Percentiles rank a stretch among this genome's conserved stretches.
Conservation (phyloP, 1,139 yeast species). For the Oligophagozyma castellii region DNA sequence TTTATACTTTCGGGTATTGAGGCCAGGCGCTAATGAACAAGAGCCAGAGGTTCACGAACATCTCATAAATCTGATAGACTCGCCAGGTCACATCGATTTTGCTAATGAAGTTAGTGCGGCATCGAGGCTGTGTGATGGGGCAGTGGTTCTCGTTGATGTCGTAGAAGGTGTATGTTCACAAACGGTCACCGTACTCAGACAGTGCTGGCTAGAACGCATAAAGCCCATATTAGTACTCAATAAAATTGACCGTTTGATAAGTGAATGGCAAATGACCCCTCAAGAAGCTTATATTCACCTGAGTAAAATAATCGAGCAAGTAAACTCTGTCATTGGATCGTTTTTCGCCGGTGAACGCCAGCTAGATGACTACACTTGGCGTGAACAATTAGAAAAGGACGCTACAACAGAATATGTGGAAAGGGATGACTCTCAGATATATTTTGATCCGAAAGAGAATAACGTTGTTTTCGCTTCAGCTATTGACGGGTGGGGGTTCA, state of each 20-base stretch:
- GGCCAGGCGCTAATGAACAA: constrained; percentile 23
- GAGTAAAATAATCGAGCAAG: constrained; percentile 72
- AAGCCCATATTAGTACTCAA: constrained; percentile 86
- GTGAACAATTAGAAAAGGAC: constrained; percentile 46
- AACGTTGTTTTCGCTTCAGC: constrained; percentile 94
- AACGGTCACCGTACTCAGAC: constrained; percentile 86
- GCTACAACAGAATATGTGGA: constrained; percentile 50
- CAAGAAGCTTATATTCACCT: constrained; percentile 77
- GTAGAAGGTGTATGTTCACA: constrained; percentile 98
- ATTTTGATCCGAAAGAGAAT: constrained; percentile 79
- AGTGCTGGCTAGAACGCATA: constrained; percentile 88
- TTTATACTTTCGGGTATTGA: constrained; percentile 57
- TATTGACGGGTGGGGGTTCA: constrained; percentile 96
- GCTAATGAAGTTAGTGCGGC: constrained; percentile 94
- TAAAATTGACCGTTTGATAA: constrained; percentile 76
- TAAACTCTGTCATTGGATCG: constrained; percentile 87
- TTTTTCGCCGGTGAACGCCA: constrained; percentile 89
- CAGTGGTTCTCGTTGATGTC: constrained; percentile 86
- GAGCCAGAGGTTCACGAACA: constrained; percentile 48
- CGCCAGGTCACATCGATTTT: constrained; percentile 98
- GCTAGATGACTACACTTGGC: constrained; percentile 77
- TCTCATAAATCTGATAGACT: constrained; percentile 82
- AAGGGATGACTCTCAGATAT: constrained; percentile 67
- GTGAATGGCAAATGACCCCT: constrained; percentile 73
- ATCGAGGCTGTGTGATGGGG: constrained; percentile 92